These are phyloP conservation scores for Aspergillus ostianus DNA, from an alignment of 495 filamentous ascomycete genomes.

Conservation along the genomic window DNA sequence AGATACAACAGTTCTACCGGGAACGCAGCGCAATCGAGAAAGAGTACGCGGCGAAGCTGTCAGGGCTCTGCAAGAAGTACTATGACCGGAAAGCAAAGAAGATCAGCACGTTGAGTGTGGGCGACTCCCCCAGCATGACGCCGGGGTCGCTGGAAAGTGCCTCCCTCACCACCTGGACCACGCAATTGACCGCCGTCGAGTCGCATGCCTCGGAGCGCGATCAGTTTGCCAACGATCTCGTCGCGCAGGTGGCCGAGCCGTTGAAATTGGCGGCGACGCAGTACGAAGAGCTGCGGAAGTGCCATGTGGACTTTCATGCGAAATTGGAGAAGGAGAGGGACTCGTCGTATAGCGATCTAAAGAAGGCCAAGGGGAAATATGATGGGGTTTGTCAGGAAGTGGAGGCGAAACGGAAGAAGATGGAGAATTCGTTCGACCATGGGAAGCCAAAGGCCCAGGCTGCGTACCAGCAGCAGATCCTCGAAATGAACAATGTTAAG, in stretches of 20 bases:
- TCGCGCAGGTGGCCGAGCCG: conserved; percentile 78
- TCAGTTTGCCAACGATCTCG: conserved; percentile 69
- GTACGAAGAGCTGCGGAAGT: conserved; percentile 92
- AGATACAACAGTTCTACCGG: conserved; percentile 95
- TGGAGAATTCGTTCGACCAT: conserved; percentile 84
- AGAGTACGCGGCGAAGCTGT: conserved; percentile 88
- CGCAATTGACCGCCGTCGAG: conserved; percentile 86
- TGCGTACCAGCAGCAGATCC: conserved; percentile 82
- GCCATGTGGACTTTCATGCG: conserved; percentile 79
- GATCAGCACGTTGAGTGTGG: conserved; percentile 83
- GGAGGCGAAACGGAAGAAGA: conserved; percentile 90
- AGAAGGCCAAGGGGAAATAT: conserved; percentile 90
- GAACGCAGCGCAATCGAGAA: conserved; percentile 93
- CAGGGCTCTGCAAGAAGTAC: conserved; percentile 86
- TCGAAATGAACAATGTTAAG: conserved; percentile 96
- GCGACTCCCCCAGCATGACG: conserved; percentile 88
- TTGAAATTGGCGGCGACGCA: conserved; percentile 66
- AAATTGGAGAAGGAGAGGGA: conserved; percentile 92
- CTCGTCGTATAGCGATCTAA: conserved; percentile 74
- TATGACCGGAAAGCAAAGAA: conserved; percentile 95
- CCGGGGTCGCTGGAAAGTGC: conserved; percentile 95
- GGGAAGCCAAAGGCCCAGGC: conserved; percentile 79
- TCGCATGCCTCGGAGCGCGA: conserved; percentile 88
- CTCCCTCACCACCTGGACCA: conserved; percentile 94
- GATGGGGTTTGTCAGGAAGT: conserved; percentile 92